Evolutionary conservation across 2,329 filamentous ascomycete genomes (phyloP), one percentile per base, ranked within the genome.

Genomic region (Grosmannia penicillata): DNA sequence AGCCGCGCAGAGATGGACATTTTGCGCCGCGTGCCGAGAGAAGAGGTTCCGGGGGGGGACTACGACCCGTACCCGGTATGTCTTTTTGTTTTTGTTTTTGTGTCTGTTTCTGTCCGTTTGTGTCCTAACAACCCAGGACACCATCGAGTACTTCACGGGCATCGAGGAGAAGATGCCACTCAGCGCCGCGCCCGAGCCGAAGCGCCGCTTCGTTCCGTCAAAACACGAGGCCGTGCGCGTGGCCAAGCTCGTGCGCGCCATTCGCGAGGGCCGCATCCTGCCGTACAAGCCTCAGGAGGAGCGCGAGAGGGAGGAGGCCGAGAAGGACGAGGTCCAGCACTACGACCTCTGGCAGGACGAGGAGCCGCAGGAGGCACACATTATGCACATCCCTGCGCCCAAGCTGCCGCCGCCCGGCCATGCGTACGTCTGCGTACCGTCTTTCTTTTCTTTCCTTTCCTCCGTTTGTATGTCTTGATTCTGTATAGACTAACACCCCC

Each of bases 271-370:
- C 26, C 77, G 86, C 36, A 96, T 98, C 48, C 64, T 93, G 51
- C 93, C 93, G 4, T 93, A 93, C 63, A 85, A 78, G 54, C 75
- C 85, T 4, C 76, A 77, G 0, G 69, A 76, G 51, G 82, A 72
- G 46, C 63, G 59, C 31, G 60, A 84, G 49, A 71, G 78, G 45
- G 75, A 87, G 47, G 75, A 83, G 40, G 43, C 21, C 6, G 73
- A 82, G 37, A 76, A 83, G 40, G 68, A 82, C 42, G 76, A 82
- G 38, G 66, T 81, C 29, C 71, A 72, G 19, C 78, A 77, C 51
- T 94, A 86, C 53, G 91, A 98, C 53, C 73, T 98, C 39, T 98
- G 91, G 91, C 85, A 89, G 38, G 83, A 96, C 52, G 89, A 98
- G 58, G 74, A 80, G 48, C 75, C 84, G 10, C 72, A 80, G 49